Evolutionary conservation across 805 yeast species (phyloP).

Genomic region (Lipomyces kockii): DNA sequence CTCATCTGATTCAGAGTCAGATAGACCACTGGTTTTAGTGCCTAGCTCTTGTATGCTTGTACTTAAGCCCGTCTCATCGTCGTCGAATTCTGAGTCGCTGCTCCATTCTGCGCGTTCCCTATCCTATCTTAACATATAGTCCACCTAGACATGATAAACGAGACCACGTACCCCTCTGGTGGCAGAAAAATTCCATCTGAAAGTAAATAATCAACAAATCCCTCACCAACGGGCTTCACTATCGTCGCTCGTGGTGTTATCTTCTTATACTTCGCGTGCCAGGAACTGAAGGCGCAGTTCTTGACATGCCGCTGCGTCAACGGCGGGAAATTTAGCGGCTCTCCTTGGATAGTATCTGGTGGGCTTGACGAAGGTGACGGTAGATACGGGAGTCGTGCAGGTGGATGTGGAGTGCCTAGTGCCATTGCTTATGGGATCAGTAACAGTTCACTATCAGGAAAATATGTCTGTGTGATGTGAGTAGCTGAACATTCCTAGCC

Average conservation of each 20-base stretch:
- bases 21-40: background rate
- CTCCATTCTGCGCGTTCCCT: constrained; percentile 34
- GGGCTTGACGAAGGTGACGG: background rate
- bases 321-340: constrained; percentile 45
- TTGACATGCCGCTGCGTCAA: constrained; percentile 24
- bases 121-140: background rate
- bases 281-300: constrained; percentile 47
- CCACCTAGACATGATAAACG: background rate
- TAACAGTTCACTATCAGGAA: background rate
- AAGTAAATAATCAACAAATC: constrained; percentile 62
- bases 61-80: constrained; percentile 41
- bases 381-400: background rate
- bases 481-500: background rate
- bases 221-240: constrained; percentile 61
- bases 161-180: constrained; percentile 45
- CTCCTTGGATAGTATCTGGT: background rate
- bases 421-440: background rate
- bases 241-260: constrained; percentile 58
- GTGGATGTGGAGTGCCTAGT: constrained; percentile 3
- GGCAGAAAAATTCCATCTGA: constrained; percentile 74
- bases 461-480: background rate
- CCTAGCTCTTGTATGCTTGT: constrained; percentile 50
- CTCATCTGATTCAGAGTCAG: constrained; percentile 52
- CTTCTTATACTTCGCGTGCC: constrained; percentile 60
- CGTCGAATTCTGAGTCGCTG: constrained; percentile 43